Conservation (phyloP, 2,329 filamentous ascomycete species). For the Coniochaeta prunicola region DNA sequence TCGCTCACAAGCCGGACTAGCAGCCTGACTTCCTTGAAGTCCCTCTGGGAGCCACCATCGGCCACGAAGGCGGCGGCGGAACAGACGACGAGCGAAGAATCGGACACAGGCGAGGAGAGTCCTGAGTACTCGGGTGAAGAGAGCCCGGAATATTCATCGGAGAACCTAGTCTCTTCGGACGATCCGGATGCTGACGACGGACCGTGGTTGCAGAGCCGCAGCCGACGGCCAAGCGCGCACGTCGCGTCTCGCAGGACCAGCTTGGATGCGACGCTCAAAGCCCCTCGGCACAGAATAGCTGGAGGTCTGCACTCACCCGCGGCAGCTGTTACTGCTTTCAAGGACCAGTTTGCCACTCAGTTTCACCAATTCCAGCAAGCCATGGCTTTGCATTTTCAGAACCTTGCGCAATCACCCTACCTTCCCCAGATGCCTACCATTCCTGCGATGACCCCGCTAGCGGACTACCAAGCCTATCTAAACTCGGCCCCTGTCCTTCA, state of each 20-base stretch:
- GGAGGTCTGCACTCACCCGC: slow-evolving; percentile 44
- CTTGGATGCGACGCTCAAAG: slow-evolving; percentile 12
- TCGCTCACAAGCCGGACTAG: slow-evolving; percentile 46
- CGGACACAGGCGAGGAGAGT: slow-evolving; percentile 25
- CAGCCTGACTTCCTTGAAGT: slow-evolving; percentile 49
- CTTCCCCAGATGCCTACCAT: slow-evolving; percentile 60
- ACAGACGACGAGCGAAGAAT: slow-evolving; percentile 30
- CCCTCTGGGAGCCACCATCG: slow-evolving; percentile 55
- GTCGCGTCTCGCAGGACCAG: slow-evolving; percentile 1
- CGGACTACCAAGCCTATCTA: slow-evolving; percentile 65
- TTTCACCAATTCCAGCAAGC: slow-evolving; percentile 71
- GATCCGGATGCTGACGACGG: slow-evolving; percentile 33
- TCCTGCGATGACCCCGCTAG: slow-evolving; percentile 60
- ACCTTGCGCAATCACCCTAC: slow-evolving; percentile 51
- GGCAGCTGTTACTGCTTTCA: slow-evolving; percentile 60
- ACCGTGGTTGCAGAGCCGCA: slow-evolving; percentile 30
- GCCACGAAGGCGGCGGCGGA: slow-evolving; percentile 19
- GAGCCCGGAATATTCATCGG: slow-evolving; percentile 34
- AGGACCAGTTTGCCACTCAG: slow-evolving; percentile 66
- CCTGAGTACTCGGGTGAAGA: slow-evolving; percentile 37
- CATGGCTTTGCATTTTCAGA: slow-evolving; percentile 59
- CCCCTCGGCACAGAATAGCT: slow-evolving; percentile 20
- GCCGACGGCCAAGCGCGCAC: slow-evolving; percentile 18
- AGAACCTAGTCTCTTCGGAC: slow-evolving; percentile 32
- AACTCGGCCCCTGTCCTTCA: slow-evolving; percentile 56